These are phyloP conservation scores for Cercospora canescens DNA, from an alignment of 2,329 filamentous ascomycete genomes.

Conservation along the genomic window DNA sequence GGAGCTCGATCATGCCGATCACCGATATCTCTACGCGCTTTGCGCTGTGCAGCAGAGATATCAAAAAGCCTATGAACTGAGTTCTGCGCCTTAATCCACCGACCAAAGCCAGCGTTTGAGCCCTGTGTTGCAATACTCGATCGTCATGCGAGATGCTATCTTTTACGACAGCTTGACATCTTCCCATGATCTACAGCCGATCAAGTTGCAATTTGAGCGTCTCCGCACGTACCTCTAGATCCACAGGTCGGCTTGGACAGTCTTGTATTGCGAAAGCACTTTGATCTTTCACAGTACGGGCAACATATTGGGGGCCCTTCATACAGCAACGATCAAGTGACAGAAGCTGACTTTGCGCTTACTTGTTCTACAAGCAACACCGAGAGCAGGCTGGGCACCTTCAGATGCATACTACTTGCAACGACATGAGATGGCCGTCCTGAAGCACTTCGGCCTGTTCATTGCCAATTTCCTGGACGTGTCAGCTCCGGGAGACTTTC, in stretches of 20 bases:
- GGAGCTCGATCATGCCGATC: background rate
- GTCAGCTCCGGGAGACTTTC: no score
- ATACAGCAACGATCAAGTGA: no score
- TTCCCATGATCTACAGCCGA: no score
- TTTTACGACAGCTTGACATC: no score
- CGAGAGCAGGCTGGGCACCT: no score
- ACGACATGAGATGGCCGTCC: no score
- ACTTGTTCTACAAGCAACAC: no score
- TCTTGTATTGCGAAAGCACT: background rate
- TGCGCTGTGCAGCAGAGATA: background rate
- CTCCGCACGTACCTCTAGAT: constrained; percentile 2
- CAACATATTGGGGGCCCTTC: no score
- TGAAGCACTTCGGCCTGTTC: no score
- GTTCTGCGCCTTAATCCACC: background rate
- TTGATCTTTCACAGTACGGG: background rate
- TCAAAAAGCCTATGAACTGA: background rate
- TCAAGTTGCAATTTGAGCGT: background rate
- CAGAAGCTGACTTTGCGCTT: background rate
- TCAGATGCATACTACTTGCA: no score
- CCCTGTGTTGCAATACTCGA: background rate
- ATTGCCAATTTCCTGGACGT: no score
- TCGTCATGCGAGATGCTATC: background rate
- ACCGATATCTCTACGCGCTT: background rate
- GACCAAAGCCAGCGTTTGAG: background rate
- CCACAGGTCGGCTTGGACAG: background rate